These are phyloP conservation scores for Telfairia occidentalis DNA, from an alignment of 331 rosid genomes.

Conservation along the genomic window DNA sequence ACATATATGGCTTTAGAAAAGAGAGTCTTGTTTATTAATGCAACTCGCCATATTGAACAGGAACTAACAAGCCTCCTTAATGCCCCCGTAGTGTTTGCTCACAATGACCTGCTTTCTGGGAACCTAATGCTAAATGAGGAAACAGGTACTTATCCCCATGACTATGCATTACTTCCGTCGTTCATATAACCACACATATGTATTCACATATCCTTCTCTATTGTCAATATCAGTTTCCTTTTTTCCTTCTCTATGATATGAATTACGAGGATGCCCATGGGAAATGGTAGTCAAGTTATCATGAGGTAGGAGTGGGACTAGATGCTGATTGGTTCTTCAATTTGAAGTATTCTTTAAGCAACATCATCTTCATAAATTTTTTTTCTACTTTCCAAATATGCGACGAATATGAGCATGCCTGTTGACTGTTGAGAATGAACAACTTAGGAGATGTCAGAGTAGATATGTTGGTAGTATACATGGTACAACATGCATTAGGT, in stretches of 20 bases:
- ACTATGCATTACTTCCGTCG: neutral
- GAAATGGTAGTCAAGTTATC: neutral
- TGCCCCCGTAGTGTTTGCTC: conserved; percentile 76
- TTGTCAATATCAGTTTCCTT: neutral
- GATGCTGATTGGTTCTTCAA: neutral
- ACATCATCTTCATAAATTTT: neutral
- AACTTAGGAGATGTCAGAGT: neutral
- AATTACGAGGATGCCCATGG: neutral
- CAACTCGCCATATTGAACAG: conserved; percentile 47
- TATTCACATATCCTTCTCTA: neutral
- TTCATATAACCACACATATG: neutral
- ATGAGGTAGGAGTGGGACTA: neutral
- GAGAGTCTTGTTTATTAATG: neutral
- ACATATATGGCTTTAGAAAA: neutral
- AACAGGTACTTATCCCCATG: conserved; percentile 58
- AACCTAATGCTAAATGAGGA: conserved; percentile 76
- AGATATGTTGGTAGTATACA: neutral
- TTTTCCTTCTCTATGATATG: neutral
- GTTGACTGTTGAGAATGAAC: neutral
- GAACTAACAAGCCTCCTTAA: conserved; percentile 48
- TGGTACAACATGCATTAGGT: neutral
- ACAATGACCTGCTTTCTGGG: conserved; percentile 93
- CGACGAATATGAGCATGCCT: neutral
- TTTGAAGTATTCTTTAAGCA: neutral
- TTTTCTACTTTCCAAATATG: neutral